Percentiles rank a stretch among this genome's conserved stretches.
Conservation (phyloP, 1,284 basidiomycete genomes). For the Paramarasmius palmivorus region DNA sequence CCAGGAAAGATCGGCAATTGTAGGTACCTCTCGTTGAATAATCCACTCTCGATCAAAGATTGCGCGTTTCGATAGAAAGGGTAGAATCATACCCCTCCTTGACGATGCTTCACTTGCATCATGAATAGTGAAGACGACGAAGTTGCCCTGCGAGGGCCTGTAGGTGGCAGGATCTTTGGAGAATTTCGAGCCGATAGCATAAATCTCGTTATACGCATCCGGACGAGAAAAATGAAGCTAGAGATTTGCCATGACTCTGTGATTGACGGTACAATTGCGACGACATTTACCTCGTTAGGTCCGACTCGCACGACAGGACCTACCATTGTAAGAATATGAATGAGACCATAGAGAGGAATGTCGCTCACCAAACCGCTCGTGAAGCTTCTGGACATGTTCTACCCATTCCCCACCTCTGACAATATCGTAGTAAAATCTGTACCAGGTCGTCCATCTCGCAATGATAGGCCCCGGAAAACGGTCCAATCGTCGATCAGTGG, state of each 20-base stretch:
- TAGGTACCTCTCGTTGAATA: neutral
- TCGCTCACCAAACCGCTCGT: slow-evolving; percentile 12
- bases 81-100: neutral
- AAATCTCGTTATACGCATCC: slow-evolving; percentile 26
- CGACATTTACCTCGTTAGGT: slow-evolving; percentile 15
- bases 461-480: slow-evolving; percentile 16
- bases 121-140: neutral
- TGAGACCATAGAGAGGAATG: neutral
- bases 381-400: slow-evolving; percentile 12
- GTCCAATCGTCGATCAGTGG: neutral
- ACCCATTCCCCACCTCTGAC: slow-evolving; percentile 12
- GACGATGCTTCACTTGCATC: neutral
- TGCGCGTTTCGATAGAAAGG: neutral
- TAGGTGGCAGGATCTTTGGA: slow-evolving; percentile 17
- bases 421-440: slow-evolving; percentile 14
- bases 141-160: neutral
- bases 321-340: neutral
- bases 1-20: neutral
- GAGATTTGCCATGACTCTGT: neutral
- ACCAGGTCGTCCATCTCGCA: slow-evolving; percentile 13
- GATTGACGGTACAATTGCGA: neutral
- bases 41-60: neutral
- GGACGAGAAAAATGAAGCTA: slow-evolving; percentile 27
- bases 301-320: slow-evolving; percentile 18
- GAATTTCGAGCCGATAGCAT: slow-evolving; percentile 22